Evolutionary conservation across 495 filamentous ascomycete species (phyloP).

Genomic region (Rusavskia elegans): DNA sequence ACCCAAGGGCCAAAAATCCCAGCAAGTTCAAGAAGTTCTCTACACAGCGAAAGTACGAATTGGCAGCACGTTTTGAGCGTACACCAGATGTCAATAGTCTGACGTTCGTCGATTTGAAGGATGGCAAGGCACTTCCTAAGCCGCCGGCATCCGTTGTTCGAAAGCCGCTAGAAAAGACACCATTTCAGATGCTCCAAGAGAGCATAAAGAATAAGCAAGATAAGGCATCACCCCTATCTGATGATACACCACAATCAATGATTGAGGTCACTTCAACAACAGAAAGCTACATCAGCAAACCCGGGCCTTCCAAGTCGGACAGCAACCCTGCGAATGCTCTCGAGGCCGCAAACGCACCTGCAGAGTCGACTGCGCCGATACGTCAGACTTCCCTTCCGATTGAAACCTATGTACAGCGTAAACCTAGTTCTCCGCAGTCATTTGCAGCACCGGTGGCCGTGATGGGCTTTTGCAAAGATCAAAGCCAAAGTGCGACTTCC

Average conservation of each 20-base stretch:
- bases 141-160: slow-evolving; percentile 2
- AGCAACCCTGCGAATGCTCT: background rate
- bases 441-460: background rate
- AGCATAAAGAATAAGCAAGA: background rate
- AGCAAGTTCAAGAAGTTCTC: slow-evolving; percentile 5
- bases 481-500: background rate
- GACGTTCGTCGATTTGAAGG: slow-evolving; percentile 24
- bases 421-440: background rate
- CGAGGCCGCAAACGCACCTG: background rate
- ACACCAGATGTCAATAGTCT: slow-evolving; percentile 28
- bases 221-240: no score
- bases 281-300: no score
- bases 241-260: no score
- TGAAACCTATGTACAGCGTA: background rate
- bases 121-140: slow-evolving; percentile 8
- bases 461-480: background rate
- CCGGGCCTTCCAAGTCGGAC: background rate
- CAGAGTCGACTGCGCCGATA: background rate
- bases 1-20: background rate
- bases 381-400: background rate
- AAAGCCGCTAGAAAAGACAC: slow-evolving; percentile 1
- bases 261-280: no score
- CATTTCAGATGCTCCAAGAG: slow-evolving; percentile 4
- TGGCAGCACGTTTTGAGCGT: slow-evolving; percentile 25
- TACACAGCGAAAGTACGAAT: slow-evolving; percentile 19